phyloP scores from a whole-genome alignment of 305 asterid genomes.

The Fraxinus velutina region DNA sequence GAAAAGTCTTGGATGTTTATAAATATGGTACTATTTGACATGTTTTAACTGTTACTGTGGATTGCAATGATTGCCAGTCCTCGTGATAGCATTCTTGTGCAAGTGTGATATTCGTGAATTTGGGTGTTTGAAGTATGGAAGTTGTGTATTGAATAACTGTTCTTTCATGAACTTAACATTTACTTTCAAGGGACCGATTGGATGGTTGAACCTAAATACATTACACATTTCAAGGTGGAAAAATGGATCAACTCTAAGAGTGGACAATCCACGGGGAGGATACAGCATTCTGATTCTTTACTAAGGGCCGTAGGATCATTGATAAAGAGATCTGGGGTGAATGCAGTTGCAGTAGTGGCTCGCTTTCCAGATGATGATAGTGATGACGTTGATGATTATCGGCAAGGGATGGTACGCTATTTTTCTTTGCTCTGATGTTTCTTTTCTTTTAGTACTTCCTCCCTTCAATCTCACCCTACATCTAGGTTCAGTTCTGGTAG shows the following conservation, averaged over 20 bases:
- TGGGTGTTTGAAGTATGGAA: neutral
- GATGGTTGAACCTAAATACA: neutral
- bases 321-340: conserved; percentile 47
- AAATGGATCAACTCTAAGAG: conserved; percentile 72
- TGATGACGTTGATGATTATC: conserved; percentile 53
- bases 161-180: too few species aligned
- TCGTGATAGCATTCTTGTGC: neutral
- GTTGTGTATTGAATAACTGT: neutral
- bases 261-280: conserved; percentile 84
- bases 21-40: neutral
- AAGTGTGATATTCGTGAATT: neutral
- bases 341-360: conserved; percentile 85
- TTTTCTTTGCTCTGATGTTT: neutral
- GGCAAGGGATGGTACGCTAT: conserved; percentile 61
- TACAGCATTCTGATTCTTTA: conserved; percentile 68
- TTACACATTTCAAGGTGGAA: conserved; percentile 51
- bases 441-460: conserved; percentile 1
- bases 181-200: neutral
- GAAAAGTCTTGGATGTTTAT: neutral
- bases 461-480: neutral
- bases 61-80: neutral
- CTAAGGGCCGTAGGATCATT: conserved; percentile 67
- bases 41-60: neutral
- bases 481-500: neutral
- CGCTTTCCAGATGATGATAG: conserved; percentile 88